Evolutionary conservation across 805 yeast genomes (phyloP), one percentile per base, ranked within the genome.

Genomic region (Zygosaccharomyces lentus): DNA sequence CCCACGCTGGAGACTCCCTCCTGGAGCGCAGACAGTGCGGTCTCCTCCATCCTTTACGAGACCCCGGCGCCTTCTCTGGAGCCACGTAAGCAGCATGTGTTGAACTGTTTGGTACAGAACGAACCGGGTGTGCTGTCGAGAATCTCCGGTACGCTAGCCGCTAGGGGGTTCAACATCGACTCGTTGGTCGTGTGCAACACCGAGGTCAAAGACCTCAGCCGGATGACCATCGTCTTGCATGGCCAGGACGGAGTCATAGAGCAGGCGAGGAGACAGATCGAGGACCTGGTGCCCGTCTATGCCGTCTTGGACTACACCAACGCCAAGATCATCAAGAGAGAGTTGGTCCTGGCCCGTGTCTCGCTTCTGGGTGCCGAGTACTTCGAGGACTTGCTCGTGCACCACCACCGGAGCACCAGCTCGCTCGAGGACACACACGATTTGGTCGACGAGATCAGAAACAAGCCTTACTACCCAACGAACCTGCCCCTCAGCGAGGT

Each of bases 111-210:
- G 64, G 99, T 93, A 13, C 98, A 93, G 71, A 91, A 93, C 68
- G 99, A 93, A 71, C 98, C 99, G 6, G 99, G 99, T 76, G 99
- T 93, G 37, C 74, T 93, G 59, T 84, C 96, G 29, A 80, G 91
- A 45, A 87, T 93, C 35, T 85, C 97, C 6, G 96, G 97, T 45
- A 89, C 96, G 44, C 76, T 93, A 56, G 99, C 99, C 31, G 98
- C 97, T 32, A 79, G 99, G 67, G 99, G 99, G 13, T 93, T 93
- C 80, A 93, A 93, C 73, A 93, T 93, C 62, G 99, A 93, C 68
- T 91, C 98, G 9, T 76, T 93, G 53, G 96, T 93, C 48, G 99
- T 93, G 38, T 91, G 96, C 66, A 87, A 83, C 72, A 93, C 99
- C 32, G 98, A 91, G 67, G 97, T 93, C 49, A 81, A 84, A 68